Conservation (phyloP, 768 basidiomycete species). For the Suillus bovinus region DNA sequence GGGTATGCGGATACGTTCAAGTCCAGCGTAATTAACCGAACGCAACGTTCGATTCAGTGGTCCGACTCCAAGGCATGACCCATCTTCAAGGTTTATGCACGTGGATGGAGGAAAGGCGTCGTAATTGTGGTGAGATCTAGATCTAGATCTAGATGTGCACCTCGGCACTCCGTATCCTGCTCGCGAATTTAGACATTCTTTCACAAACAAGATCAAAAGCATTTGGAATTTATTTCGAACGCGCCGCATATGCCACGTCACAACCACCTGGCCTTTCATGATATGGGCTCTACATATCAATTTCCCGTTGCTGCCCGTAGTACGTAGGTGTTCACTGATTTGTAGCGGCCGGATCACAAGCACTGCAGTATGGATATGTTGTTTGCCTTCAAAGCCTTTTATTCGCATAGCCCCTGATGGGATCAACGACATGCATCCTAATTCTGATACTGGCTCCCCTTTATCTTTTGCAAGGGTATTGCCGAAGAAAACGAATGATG, state of each 20-base stretch:
- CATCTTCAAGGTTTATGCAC: neutral
- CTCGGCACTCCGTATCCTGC: neutral
- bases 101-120: neutral
- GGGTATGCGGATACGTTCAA: no score
- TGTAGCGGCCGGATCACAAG: neutral
- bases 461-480: neutral
- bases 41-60: neutral
- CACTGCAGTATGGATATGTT: neutral
- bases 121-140: neutral
- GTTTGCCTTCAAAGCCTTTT: neutral
- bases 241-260: neutral
- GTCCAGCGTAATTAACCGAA: no score
- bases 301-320: neutral
- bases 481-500: constrained; percentile 18
- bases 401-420: neutral
- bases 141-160: neutral
- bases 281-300: neutral
- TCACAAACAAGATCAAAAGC: neutral
- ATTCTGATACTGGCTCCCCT: neutral
- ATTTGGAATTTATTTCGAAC: neutral
- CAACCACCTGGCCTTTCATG: neutral
- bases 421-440: neutral
- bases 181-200: neutral
- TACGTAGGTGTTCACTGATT: neutral
- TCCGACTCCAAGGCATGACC: neutral